Base-by-base conservation (phyloP, 768 basidiomycete genomes). In the Tylopilus rubrobrunneus region DNA sequence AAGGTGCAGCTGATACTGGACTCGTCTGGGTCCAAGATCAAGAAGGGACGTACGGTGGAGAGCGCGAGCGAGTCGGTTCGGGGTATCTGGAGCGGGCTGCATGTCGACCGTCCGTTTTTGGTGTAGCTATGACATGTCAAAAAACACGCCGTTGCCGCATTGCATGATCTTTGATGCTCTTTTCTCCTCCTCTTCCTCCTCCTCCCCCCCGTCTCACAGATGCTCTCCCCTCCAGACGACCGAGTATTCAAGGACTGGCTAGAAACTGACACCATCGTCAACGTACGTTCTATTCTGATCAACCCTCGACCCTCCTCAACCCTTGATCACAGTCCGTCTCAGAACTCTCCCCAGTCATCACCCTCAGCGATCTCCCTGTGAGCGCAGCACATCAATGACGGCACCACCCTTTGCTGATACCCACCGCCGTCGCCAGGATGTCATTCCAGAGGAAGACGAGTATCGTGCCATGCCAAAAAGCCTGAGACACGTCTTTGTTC, bases 1-100 rank as follows among this genome's bases (percentile, higher is more conserved):
- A 96, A 95, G 72, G 81, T 92, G 51, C 77, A 88, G 58, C 81
- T 96, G 28, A 75, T 95, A 39, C 82, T 96, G 46, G 91, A 92
- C 69, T 83, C 92, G 33, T 92, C 90, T 7, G 93, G 93, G 23
- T 82, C 86, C 43, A 89, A 91, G 71, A 92, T 95, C 53, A 85
- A 84, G 67, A 80, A 75, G 45, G 63, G 65, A 1, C 71, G 82
- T 55, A 76, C 80, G 17, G 86, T 96, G 28, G 84, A 89, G 75
- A 90, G 87, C 64, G 82, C 80, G 28, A 84, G 86, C 47, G 88
- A 90, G 73, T 80, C 89, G 17, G 78, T 89, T 10, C 84, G 92
- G 67, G 92, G 92, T 49, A 89, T 94, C 58, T 94, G 91, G 92
- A 89, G 86, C 66, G 90, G 92, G 19, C 71, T 94, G 57, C 92